Percentiles rank a stretch among this genome's conserved stretches.
phyloP scores from a whole-genome alignment of 176 grass and related monocot genomes.

The Thalia dealbata region DNA sequence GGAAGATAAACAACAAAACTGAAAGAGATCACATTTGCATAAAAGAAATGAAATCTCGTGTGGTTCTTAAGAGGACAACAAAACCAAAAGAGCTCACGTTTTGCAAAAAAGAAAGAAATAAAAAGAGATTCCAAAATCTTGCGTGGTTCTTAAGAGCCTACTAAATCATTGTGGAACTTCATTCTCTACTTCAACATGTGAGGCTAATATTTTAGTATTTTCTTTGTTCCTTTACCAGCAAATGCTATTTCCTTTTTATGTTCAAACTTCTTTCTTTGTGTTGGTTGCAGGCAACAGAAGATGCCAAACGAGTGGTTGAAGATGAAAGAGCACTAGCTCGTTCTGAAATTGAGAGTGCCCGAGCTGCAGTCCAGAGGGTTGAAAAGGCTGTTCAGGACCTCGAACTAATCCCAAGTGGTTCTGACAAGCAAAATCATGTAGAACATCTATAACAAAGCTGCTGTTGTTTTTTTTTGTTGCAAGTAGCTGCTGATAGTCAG shows the following conservation, averaged over 20 bases:
- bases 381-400: conserved; percentile 60
- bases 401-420: conserved; percentile 46
- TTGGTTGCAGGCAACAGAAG: conserved; percentile 68
- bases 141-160: neutral
- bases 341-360: conserved; percentile 88
- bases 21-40: no score
- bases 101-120: no score
- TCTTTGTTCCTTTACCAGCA: neutral
- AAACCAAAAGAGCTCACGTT: no score
- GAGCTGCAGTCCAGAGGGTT: conserved; percentile 56
- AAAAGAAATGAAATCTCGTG: no score
- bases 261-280: neutral
- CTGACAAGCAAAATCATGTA: conserved; percentile 55
- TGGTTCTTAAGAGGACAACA: neutral
- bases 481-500: neutral
- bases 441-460: conserved; percentile 1
- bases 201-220: no score
- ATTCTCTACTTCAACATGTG: neutral
- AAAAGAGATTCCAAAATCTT: no score
- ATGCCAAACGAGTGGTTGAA: conserved; percentile 81
- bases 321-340: conserved; percentile 80
- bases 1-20: no score
- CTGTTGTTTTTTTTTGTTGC: neutral
- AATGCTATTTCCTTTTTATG: neutral
- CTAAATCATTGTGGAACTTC: neutral